Base-by-base conservation (phyloP, 192 early-diverging fungal genomes). In the Phlyctochytrium arcticum region DNA sequence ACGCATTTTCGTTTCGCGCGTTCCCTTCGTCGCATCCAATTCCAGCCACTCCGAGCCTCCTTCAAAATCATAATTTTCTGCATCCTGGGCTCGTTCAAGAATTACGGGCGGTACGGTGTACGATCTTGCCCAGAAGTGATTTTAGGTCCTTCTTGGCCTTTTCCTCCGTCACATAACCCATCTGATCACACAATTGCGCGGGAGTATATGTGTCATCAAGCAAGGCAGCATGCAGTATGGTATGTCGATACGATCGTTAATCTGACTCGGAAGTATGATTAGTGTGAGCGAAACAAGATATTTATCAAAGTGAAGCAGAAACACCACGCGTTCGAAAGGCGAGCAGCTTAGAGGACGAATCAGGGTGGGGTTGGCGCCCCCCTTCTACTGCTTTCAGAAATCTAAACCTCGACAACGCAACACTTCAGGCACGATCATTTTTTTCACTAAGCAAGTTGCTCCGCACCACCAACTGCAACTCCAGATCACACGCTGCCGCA, bases 141-240 rank as follows among this genome's bases (percentile, higher is more conserved):
- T 44, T 12, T 12, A 44, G 42, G 42, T 44, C 42, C 2, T 44
- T 44, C 21, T 21, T 0, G 15, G 42, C 42, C 1, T 44, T 44
- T 0, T 44, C 42, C 42, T 2, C 42, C 42, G 42, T 44, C 1
- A 21, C 42, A 44, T 44, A 44, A 12, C 21, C 42, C 42, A 44
- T 44, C 42, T 44, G 42, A 0, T 21, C 21, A 21, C 42, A 44
- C 42, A 44, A 58, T 32, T 19, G 1, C 15, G 34, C 33, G 32
- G 36, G 56, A 58, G 56, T 58, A 32, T 24, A 27, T 64, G 26
- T 64, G n/a, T 31, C 57, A 4, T 64, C 2, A 3, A 36, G 23
- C 2, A 64, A 21, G 42, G 42, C 42, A 44, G 15, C 0, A n/a
- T n/a, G 42, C 1, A 44, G 42, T 44, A 44, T n/a, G n/a, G n/a